Percentiles rank a stretch among this genome's conserved stretches.
Evolutionary conservation across 352 stramenopile species (phyloP).

Genomic region (Globisporangium splendens): DNA sequence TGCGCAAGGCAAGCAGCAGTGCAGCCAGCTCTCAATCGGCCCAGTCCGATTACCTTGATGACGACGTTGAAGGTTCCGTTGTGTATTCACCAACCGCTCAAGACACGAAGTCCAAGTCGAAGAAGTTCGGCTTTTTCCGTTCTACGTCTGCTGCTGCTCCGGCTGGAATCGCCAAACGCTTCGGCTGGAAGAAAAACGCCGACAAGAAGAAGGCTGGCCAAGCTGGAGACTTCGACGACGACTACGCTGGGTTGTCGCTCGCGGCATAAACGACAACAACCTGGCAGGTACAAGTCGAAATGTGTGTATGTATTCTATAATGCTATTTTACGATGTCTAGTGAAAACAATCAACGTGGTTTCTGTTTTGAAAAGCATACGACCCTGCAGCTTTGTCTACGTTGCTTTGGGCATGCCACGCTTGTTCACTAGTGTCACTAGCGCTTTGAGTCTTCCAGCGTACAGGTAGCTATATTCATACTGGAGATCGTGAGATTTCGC

Average conservation of each 20-base stretch:
- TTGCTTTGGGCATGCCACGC: neutral
- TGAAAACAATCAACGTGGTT: neutral
- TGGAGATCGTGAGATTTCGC: neutral
- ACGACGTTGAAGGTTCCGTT: constrained; percentile 11
- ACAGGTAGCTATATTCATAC: constrained; percentile 18
- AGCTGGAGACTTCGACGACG: constrained; percentile 3
- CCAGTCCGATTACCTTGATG: neutral
- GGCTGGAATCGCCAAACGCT: constrained; percentile 15
- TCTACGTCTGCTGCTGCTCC: neutral
- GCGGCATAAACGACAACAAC: neutral
- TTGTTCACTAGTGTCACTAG: constrained; percentile 4
- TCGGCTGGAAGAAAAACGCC: constrained; percentile 19
- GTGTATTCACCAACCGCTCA: constrained; percentile 13
- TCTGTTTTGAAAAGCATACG: neutral
- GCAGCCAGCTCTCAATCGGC: constrained; percentile 7
- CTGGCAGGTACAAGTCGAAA: neutral
- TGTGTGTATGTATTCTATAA: constrained; percentile 13
- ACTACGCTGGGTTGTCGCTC: constrained; percentile 4
- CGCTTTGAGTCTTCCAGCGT: constrained; percentile 10
- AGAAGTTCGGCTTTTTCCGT: constrained; percentile 17
- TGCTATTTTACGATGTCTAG: constrained; percentile 6
- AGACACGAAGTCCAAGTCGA: constrained; percentile 13
- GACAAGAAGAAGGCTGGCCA: constrained; percentile 8
- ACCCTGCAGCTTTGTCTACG: no score
- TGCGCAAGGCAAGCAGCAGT: constrained; percentile 18